phyloP scores from a whole-genome alignment of 2,329 filamentous ascomycete genomes.

The Colletotrichum sp. region DNA sequence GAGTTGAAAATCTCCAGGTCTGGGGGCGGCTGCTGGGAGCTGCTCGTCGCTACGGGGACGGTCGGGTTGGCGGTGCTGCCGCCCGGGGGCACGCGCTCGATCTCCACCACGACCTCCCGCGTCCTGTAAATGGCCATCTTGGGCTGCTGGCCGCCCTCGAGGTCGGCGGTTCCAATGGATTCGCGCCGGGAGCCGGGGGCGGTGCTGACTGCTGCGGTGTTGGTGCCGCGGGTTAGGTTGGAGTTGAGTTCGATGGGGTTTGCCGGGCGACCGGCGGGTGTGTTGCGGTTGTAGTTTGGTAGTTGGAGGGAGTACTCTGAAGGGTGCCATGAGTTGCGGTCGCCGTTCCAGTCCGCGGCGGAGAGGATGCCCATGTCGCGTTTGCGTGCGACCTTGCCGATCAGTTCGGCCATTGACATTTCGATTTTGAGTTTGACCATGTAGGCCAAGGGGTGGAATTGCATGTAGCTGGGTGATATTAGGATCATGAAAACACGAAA shows the following conservation, averaged over 20 bases:
- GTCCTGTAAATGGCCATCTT: constrained; percentile 16
- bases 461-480: constrained; percentile 40
- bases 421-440: constrained; percentile 60
- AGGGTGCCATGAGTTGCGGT: not conserved
- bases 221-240: not conserved
- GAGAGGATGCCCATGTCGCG: constrained; percentile 12
- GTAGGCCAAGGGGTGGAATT: constrained; percentile 58
- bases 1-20: not conserved
- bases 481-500: not conserved
- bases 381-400: constrained; percentile 41
- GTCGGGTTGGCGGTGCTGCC: not conserved
- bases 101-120: constrained; percentile 6
- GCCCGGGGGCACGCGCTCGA: not conserved
- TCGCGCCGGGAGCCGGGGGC: not conserved
- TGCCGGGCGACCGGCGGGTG: not conserved
- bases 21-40: not conserved
- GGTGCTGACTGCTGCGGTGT: constrained; percentile 4
- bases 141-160: not conserved
- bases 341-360: not conserved
- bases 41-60: not conserved
- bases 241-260: not conserved
- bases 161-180: not conserved
- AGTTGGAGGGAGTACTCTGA: constrained; percentile 14
- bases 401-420: constrained; percentile 59
- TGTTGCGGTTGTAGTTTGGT: not conserved